Evolutionary conservation across 2,329 filamentous ascomycete genomes (phyloP).

Genomic region (Exserohilum rostratum): DNA sequence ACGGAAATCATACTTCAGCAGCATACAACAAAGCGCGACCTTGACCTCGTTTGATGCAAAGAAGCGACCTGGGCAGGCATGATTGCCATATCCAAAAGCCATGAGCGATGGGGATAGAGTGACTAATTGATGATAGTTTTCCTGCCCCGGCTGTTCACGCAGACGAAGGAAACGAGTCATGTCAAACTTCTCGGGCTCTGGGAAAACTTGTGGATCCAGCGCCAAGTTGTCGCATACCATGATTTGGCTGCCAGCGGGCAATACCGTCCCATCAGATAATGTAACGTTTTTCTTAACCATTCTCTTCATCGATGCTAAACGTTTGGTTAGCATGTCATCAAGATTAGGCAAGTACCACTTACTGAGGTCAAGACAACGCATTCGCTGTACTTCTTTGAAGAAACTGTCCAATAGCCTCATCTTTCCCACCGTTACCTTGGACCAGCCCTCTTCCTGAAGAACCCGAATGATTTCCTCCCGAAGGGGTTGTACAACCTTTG

Average conservation of each 20-base stretch:
- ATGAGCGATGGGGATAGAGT: neutral
- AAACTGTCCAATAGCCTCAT: neutral
- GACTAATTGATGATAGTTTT: neutral
- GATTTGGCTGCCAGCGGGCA: neutral
- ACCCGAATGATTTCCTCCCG: neutral
- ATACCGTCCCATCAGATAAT: neutral
- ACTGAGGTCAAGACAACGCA: neutral
- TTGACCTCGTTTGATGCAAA: neutral
- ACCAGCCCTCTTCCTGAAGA: neutral
- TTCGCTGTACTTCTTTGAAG: neutral
- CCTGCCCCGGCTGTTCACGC: neutral
- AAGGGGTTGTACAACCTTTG: neutral
- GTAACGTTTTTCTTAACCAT: neutral
- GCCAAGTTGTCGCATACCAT: neutral
- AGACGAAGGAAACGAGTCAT: neutral
- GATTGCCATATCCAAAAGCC: neutral
- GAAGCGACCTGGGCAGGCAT: constrained; percentile 1
- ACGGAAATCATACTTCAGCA: neutral
- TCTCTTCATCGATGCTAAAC: neutral
- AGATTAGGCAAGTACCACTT: no score
- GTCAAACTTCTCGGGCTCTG: neutral
- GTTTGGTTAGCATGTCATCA: neutral
- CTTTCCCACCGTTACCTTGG: neutral
- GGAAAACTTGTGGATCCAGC: neutral
- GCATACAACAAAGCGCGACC: neutral